Percentiles rank a stretch among this genome's conserved stretches.
These are phyloP conservation scores for Ustilago esculenta DNA, from an alignment of 1,284 basidiomycete species.

Conservation along the genomic window DNA sequence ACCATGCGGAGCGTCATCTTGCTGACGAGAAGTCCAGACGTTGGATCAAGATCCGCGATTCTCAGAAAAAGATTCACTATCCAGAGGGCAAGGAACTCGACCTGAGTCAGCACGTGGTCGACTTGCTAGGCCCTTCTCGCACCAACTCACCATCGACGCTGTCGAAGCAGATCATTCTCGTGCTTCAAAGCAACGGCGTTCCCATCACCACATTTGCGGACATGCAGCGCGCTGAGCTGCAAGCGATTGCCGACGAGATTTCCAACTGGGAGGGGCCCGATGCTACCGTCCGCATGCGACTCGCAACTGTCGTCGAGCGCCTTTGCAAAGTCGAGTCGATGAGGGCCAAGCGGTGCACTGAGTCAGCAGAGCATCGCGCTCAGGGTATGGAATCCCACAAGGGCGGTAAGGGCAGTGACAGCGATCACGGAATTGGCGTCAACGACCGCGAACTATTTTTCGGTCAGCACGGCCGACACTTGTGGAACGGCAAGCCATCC, in stretches of 20 bases:
- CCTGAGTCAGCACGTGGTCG: conserved; percentile 30
- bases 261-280: conserved; percentile 24
- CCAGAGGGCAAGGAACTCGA: conserved; percentile 11
- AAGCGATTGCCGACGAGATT: conserved; percentile 22
- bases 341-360: conserved; percentile 31
- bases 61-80: conserved; percentile 57
- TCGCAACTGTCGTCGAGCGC: conserved; percentile 24
- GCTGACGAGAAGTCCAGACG: conserved; percentile 7
- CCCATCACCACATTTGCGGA: conserved; percentile 22
- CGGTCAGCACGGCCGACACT: conserved; percentile 34
- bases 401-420: not conserved
- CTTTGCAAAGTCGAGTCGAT: conserved; percentile 16
- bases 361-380: conserved; percentile 26
- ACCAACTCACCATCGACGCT: conserved; percentile 41
- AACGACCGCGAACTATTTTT: conserved; percentile 31
- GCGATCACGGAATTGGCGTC: conserved; percentile 2
- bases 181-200: conserved; percentile 32
- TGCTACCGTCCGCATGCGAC: conserved; percentile 5
- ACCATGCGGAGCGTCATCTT: conserved; percentile 24
- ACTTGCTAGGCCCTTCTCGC: conserved; percentile 28
- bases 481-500: conserved; percentile 46
- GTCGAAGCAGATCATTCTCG: conserved; percentile 41
- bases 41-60: conserved; percentile 52
- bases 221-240: conserved; percentile 25
- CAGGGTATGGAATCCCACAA: conserved; percentile 19